Conservation (phyloP, 352 stramenopile genomes). For the Phytophthora foliorum region DNA sequence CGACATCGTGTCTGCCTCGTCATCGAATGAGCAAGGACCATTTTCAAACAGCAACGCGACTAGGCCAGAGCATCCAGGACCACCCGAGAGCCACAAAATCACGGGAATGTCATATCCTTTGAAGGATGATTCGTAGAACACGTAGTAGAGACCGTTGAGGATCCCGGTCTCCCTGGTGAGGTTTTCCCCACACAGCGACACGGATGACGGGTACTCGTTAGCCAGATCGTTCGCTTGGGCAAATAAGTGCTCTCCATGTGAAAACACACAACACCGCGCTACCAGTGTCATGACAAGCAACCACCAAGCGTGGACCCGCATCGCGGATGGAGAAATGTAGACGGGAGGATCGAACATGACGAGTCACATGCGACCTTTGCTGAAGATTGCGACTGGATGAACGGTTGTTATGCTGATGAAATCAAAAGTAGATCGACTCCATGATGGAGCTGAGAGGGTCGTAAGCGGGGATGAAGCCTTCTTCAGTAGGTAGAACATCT, state of each 20-base stretch:
- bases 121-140: constrained; percentile 72
- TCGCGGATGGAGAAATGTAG: constrained; percentile 12
- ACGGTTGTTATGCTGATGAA: constrained; percentile 12
- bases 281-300: constrained; percentile 16
- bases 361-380: constrained; percentile 20
- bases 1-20: constrained; percentile 53
- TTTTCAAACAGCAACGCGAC: constrained; percentile 96
- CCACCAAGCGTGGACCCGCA: constrained; percentile 23
- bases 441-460: constrained; percentile 32
- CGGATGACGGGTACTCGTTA: constrained; percentile 20
- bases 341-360: constrained; percentile 20
- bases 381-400: constrained; percentile 15
- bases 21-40: constrained; percentile 93
- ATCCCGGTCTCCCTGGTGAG: constrained; percentile 64
- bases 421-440: constrained; percentile 54
- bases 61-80: constrained; percentile 95
- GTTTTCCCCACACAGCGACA: constrained; percentile 74
- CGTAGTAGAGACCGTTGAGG: constrained; percentile 77
- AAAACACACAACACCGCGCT: constrained; percentile 14
- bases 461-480: constrained; percentile 23
- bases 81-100: constrained; percentile 97
- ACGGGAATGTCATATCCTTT: constrained; percentile 66
- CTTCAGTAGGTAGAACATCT: neutral
- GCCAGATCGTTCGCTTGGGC: constrained; percentile 44
- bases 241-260: constrained; percentile 13